These are phyloP conservation scores for Cucumis hystrix DNA, from an alignment of 306 rosid species.

Conservation along the genomic window DNA sequence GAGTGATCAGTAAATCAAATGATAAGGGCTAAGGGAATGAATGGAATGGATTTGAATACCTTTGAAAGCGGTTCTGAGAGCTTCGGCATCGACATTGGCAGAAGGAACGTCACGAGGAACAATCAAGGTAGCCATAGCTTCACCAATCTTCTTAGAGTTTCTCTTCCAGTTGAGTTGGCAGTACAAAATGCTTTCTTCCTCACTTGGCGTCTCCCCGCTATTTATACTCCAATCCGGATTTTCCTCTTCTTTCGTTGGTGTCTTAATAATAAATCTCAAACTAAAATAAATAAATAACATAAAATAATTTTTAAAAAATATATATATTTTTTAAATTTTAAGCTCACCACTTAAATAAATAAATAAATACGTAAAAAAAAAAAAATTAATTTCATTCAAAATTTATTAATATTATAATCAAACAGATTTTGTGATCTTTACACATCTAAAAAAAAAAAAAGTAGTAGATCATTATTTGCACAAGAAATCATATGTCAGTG, in stretches of 20 bases:
- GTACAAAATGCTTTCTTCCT: background rate
- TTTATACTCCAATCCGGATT: background rate
- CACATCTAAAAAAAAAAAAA: too few species aligned
- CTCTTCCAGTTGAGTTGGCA: background rate
- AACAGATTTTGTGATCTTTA: too few species aligned
- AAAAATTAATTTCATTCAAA: too few species aligned
- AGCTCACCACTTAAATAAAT: too few species aligned
- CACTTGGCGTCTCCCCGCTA: background rate
- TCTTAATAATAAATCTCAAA: too few species aligned
- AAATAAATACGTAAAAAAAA: too few species aligned
- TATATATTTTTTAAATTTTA: too few species aligned
- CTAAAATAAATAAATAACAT: too few species aligned
- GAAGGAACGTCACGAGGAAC: constrained; percentile 22
- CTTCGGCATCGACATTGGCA: constrained; percentile 50
- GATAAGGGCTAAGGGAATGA: background rate
- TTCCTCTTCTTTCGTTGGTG: too few species aligned
- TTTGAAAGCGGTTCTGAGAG: constrained; percentile 32
- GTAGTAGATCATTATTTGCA: background rate
- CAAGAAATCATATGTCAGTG: background rate
- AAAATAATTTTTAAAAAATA: too few species aligned
- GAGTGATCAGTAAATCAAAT: background rate
- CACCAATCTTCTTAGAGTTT: background rate
- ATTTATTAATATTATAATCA: too few species aligned
- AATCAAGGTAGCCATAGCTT: constrained; percentile 42
- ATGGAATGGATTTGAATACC: constrained; percentile 11